phyloP scores from a whole-genome alignment of 1,284 basidiomycete species.

The Gymnopus androsaceus region DNA sequence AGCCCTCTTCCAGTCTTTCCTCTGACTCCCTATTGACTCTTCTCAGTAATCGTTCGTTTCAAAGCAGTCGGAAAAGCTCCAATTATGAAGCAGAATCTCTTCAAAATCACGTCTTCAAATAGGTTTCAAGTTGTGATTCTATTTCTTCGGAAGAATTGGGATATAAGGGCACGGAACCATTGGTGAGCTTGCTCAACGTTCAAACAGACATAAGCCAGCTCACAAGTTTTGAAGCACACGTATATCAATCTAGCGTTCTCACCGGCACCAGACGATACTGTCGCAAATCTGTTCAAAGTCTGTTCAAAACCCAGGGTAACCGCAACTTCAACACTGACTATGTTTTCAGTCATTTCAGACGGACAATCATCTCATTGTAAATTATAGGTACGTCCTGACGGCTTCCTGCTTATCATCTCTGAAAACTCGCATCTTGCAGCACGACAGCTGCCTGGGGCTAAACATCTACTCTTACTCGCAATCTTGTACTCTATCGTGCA shows the following conservation, averaged over 20 bases:
- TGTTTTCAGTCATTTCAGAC: slow-evolving; percentile 80
- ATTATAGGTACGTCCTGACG: slow-evolving; percentile 72
- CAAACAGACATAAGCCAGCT: background rate
- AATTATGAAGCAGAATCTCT: slow-evolving; percentile 98
- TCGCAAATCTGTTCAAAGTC: slow-evolving; percentile 87
- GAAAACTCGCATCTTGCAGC: slow-evolving; percentile 34
- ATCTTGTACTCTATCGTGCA: background rate
- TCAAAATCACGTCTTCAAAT: slow-evolving; percentile 95
- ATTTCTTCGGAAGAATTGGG: slow-evolving; percentile 89
- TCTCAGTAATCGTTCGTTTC: slow-evolving; percentile 91
- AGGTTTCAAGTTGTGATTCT: slow-evolving; percentile 95
- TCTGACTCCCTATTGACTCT: background rate
- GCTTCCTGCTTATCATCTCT: background rate
- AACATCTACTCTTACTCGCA: slow-evolving; percentile 17
- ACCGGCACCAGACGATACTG: slow-evolving; percentile 90
- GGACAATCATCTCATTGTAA: slow-evolving; percentile 92
- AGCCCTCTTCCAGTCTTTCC: slow-evolving; percentile 19
- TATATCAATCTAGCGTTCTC: slow-evolving; percentile 99
- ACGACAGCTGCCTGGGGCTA: slow-evolving; percentile 76
- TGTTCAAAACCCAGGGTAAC: slow-evolving; percentile 19
- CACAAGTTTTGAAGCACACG: slow-evolving; percentile 68
- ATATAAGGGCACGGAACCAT: slow-evolving; percentile 84
- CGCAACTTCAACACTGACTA: slow-evolving; percentile 3
- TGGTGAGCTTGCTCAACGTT: slow-evolving; percentile 57
- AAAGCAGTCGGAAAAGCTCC: slow-evolving; percentile 98